These are phyloP conservation scores for Penicillium parvum DNA, from an alignment of 495 filamentous ascomycete species.

Conservation along the genomic window DNA sequence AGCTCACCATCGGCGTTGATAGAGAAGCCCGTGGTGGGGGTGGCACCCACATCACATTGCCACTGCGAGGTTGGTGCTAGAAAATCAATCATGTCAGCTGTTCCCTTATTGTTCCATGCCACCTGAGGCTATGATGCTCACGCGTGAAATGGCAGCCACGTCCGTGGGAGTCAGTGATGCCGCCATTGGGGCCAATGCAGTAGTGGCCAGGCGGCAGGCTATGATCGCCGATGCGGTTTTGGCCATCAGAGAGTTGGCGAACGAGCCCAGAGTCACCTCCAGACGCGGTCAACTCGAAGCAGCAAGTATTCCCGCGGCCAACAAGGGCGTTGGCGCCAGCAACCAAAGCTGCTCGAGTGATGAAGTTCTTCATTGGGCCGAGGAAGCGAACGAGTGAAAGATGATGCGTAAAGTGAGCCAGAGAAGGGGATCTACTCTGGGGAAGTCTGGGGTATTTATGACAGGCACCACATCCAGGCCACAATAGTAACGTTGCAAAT, in stretches of 20 bases:
- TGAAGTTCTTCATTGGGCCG: constrained; percentile 33
- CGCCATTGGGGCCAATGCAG: constrained; percentile 39
- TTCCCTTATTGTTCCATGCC: too few species aligned
- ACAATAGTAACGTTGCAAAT: too few species aligned
- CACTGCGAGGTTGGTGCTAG: constrained; percentile 55
- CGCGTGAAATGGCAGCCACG: constrained; percentile 54
- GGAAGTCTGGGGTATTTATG: too few species aligned
- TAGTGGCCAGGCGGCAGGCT: constrained; percentile 31
- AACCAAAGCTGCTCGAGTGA: constrained; percentile 28
- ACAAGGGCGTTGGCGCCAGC: constrained; percentile 33
- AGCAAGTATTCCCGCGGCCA: constrained; percentile 32
- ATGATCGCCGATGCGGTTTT: constrained; percentile 44
- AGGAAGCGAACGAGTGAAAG: too few species aligned
- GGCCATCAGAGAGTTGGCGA: constrained; percentile 50
- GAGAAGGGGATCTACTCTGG: too few species aligned
- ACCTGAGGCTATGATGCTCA: constrained; percentile 26
- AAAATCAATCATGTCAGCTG: constrained; percentile 14
- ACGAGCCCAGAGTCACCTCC: constrained; percentile 40
- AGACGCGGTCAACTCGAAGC: constrained; percentile 43
- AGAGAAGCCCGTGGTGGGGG: constrained; percentile 42
- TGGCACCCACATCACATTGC: constrained; percentile 58
- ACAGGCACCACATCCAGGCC: too few species aligned
- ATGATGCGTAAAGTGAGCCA: too few species aligned
- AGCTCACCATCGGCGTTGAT: constrained; percentile 46
- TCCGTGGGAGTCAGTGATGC: constrained; percentile 46